These are phyloP conservation scores for Galerina marginata DNA, from an alignment of 768 basidiomycete genomes.

Conservation along the genomic window DNA sequence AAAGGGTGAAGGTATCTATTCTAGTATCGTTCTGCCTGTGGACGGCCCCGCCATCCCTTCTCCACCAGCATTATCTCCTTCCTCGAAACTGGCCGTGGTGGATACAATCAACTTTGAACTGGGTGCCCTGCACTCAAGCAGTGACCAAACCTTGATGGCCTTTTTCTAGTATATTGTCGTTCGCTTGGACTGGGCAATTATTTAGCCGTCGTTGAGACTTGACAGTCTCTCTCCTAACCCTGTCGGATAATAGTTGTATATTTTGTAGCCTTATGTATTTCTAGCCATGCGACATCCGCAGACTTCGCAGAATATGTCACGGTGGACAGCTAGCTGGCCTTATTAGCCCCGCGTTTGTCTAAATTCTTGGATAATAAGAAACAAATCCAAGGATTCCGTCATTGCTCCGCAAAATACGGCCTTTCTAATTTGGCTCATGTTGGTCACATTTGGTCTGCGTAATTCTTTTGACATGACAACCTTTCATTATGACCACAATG, in stretches of 20 bases:
- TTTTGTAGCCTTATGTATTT: no score
- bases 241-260: no score
- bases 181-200: background rate
- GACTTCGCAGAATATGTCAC: no score
- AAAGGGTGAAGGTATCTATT: slow-evolving; percentile 35
- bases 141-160: slow-evolving; percentile 52
- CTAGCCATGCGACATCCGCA: no score
- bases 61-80: slow-evolving; percentile 29
- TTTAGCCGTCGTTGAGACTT: no score
- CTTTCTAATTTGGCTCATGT: slow-evolving; percentile 2
- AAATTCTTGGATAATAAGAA: no score
- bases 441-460: background rate
- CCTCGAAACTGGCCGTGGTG: slow-evolving; percentile 47
- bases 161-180: slow-evolving; percentile 42
- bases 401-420: slow-evolving; percentile 17
- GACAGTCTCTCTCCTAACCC: no score
- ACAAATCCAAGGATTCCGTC: slow-evolving; percentile 4
- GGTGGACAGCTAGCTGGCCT: no score
- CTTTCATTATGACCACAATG: no score
- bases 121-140: slow-evolving; percentile 47
- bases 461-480: no score
- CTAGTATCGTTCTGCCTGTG: slow-evolving; percentile 33
- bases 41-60: slow-evolving; percentile 35
- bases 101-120: slow-evolving; percentile 56
- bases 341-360: no score